These are phyloP conservation scores for Mortierella sp. DNA, from an alignment of 371 early-diverging fungal genomes.

Conservation along the genomic window DNA sequence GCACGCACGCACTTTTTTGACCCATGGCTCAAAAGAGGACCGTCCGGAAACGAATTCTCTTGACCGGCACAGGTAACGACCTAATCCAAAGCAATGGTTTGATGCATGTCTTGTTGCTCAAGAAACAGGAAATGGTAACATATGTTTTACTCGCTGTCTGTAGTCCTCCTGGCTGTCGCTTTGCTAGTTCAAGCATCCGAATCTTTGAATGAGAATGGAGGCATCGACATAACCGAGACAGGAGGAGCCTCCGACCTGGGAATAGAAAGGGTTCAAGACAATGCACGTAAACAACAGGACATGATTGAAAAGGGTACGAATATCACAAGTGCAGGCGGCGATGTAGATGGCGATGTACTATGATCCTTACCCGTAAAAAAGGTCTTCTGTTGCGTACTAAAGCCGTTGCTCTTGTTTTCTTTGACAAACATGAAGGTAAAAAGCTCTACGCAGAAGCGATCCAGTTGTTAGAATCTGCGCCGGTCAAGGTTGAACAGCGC, in stretches of 20 bases:
- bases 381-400: no score
- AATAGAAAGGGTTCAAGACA: conserved; percentile 22
- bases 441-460: conserved; percentile 12
- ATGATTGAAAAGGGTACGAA: no score
- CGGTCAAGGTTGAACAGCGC: conserved; percentile 25
- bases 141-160: no score
- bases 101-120: no score
- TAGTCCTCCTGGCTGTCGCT: conserved; percentile 20
- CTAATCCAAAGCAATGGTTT: neutral
- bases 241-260: conserved; percentile 7
- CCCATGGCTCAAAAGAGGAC: conserved; percentile 28
- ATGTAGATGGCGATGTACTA: no score
- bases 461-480: conserved; percentile 20
- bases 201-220: neutral
- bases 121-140: no score
- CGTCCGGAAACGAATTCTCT: conserved; percentile 28
- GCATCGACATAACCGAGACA: neutral
- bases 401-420: no score
- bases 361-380: no score
- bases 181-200: conserved; percentile 7
- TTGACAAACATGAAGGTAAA: no score
- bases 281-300: conserved; percentile 12
- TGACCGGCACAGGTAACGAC: conserved; percentile 37
- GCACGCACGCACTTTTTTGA: neutral
- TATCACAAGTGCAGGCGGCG: no score